Evolutionary conservation across 176 grass and related monocot species (phyloP).

Genomic region (Oryza longistaminata): DNA sequence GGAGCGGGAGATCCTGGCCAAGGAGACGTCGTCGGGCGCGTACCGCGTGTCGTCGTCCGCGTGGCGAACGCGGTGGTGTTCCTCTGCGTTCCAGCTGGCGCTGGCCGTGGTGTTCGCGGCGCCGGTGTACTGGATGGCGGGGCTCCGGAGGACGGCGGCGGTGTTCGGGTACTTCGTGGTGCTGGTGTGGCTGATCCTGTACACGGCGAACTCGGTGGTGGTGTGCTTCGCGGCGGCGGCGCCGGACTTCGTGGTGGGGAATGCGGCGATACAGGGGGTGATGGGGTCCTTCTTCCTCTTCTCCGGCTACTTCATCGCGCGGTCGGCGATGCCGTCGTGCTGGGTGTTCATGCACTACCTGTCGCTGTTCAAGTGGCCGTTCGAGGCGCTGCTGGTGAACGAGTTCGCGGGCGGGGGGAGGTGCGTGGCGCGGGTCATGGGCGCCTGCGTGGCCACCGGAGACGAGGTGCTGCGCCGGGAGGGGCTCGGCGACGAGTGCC

Average conservation of each 20-base stretch:
- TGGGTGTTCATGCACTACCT: conserved; percentile 92
- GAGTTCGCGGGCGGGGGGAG: conserved; percentile 54
- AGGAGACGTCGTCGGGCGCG: conserved; percentile 66
- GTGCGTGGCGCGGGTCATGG: conserved; percentile 53
- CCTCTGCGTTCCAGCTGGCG: conserved; percentile 66
- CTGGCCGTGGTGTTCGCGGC: conserved; percentile 64
- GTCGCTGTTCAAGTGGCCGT: conserved; percentile 82
- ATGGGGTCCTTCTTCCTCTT: conserved; percentile 87
- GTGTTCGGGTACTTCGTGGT: conserved; percentile 72
- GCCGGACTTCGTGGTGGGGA: conserved; percentile 75
- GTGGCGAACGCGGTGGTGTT: conserved; percentile 64
- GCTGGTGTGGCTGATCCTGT: conserved; percentile 73
- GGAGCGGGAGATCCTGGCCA: conserved; percentile 79
- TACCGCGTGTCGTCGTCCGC: conserved; percentile 73
- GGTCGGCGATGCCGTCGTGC: conserved; percentile 61
- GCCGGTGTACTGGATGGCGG: conserved; percentile 71
- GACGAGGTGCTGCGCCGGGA: conserved; percentile 66
- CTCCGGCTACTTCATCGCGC: conserved; percentile 84
- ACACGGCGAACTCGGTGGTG: conserved; percentile 82
- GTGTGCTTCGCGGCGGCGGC: conserved; percentile 69
- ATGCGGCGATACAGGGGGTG: conserved; percentile 60
- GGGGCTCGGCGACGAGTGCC: conserved; percentile 56
- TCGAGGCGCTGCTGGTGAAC: conserved; percentile 75
- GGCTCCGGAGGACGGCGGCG: conserved; percentile 39
- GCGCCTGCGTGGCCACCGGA: conserved; percentile 57